These are phyloP conservation scores for Trypanosoma rangeli DNA, from an alignment of 208 protist species.

Conservation along the genomic window DNA sequence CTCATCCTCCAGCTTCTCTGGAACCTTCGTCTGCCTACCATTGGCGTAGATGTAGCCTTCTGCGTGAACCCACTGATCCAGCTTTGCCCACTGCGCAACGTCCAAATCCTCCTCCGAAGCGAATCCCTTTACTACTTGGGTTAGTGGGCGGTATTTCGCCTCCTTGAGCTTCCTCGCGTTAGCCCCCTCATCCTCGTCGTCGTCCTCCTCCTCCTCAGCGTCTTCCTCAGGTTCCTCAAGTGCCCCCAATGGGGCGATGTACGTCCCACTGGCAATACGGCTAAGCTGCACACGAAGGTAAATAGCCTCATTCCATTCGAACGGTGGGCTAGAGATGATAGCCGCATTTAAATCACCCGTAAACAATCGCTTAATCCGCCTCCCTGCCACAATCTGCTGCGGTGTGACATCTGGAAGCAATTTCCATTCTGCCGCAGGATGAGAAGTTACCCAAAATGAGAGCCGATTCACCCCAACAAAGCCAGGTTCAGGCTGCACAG, in stretches of 20 bases:
- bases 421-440: constrained; percentile 73
- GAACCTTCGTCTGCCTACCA: constrained; percentile 90
- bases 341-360: constrained; percentile 86
- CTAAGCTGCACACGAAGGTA: constrained; percentile 94
- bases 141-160: constrained; percentile 82
- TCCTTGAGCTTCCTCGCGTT: constrained; percentile 63
- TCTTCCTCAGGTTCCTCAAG: constrained; percentile 82
- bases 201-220: constrained; percentile 82
- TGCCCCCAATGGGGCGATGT: constrained; percentile 86
- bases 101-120: constrained; percentile 69
- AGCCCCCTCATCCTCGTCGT: constrained; percentile 80
- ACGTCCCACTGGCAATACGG: constrained; percentile 89
- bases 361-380: constrained; percentile 88
- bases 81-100: constrained; percentile 63
- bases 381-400: constrained; percentile 89
- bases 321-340: constrained; percentile 85
- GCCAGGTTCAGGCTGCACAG: constrained; percentile 80
- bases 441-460: constrained; percentile 90
- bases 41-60: constrained; percentile 81
- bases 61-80: constrained; percentile 90
- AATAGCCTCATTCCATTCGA: constrained; percentile 91
- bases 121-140: constrained; percentile 58
- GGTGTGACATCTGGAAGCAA: constrained; percentile 93
- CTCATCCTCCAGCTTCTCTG: constrained; percentile 76
- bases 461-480: constrained; percentile 87